Percentiles rank a stretch among this genome's conserved stretches.
Conservation (phyloP, 2,329 filamentous ascomycete species). For the Knoxdaviesia capensis region DNA sequence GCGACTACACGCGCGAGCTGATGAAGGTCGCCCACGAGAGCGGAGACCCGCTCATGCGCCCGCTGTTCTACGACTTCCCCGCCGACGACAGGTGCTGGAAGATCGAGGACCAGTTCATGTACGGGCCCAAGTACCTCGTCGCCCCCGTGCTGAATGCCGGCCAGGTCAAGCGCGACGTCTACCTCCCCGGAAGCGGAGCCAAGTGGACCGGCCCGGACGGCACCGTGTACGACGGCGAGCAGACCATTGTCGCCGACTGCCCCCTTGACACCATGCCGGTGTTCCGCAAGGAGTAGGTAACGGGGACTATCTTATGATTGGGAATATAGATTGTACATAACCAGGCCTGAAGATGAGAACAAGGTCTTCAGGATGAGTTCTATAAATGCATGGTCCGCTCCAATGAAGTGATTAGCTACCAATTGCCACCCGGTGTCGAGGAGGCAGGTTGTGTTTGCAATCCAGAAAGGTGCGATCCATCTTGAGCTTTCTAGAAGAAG, state of each 20-base stretch:
- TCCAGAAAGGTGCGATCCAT: too few relatives aligned
- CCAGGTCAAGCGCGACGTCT: conserved; percentile 22
- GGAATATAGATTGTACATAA: too few relatives aligned
- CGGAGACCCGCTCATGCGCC: conserved; percentile 39
- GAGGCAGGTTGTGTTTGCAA: too few relatives aligned
- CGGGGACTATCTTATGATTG: too few relatives aligned
- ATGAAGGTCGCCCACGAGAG: conserved; percentile 40
- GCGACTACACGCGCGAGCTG: conserved; percentile 33
- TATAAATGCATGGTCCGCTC: too few relatives aligned
- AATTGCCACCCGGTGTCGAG: too few relatives aligned
- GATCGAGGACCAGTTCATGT: conserved; percentile 43
- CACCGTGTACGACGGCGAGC: conserved; percentile 4
- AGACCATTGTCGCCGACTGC: conserved; percentile 5
- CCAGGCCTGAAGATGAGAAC: too few relatives aligned
- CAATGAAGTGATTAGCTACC: too few relatives aligned
- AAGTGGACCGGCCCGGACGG: conserved; percentile 6
- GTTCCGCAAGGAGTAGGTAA: too few relatives aligned
- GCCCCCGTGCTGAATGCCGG: conserved; percentile 33
- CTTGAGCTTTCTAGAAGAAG: too few relatives aligned
- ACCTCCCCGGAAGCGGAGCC: conserved; percentile 25
- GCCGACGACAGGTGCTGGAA: conserved; percentile 31
- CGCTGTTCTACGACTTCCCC: conserved; percentile 45
- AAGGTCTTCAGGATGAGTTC: too few relatives aligned
- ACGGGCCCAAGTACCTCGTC: conserved; percentile 35
- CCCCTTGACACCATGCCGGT: conserved; percentile 7